A percentile compares a stretch with the other conserved stretches of the same genome.
phyloP scores from a whole-genome alignment of 164 flowering plant genomes.

The Vitis rotundifolia region DNA sequence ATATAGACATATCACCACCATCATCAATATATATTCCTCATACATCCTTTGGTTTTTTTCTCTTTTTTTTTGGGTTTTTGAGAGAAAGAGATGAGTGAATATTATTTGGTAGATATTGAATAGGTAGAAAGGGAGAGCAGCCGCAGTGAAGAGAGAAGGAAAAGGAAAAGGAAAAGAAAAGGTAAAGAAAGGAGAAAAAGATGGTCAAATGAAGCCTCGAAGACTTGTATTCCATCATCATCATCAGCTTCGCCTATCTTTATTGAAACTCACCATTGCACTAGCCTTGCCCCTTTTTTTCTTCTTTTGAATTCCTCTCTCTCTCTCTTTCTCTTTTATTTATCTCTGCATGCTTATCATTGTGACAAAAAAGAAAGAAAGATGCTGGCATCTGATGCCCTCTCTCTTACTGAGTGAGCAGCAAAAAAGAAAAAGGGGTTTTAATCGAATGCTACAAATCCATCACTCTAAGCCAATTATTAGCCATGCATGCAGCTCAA shows the following conservation, averaged over 20 bases:
- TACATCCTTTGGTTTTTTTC: too few species aligned
- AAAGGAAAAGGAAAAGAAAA: slow-evolving; percentile 9
- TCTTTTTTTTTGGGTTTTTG: too few species aligned
- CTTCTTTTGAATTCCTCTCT: background rate
- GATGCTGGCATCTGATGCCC: too few species aligned
- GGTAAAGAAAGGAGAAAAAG: slow-evolving; percentile 15
- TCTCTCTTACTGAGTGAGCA: too few species aligned
- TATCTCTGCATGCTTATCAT: too few species aligned
- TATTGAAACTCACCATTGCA: slow-evolving; percentile 41
- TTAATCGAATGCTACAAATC: too few species aligned
- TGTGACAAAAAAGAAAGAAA: too few species aligned
- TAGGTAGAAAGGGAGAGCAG: slow-evolving; percentile 14
- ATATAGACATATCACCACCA: background rate
- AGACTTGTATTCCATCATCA: slow-evolving; percentile 22
- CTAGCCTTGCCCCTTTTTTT: slow-evolving; percentile 1
- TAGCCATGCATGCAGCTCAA: too few species aligned
- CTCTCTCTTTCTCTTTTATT: background rate
- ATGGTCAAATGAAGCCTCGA: slow-evolving; percentile 45
- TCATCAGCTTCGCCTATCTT: slow-evolving; percentile 31
- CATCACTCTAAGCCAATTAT: too few species aligned
- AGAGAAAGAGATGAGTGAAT: slow-evolving; percentile 1
- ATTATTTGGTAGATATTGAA: slow-evolving; percentile 4
- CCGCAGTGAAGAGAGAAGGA: slow-evolving; percentile 27
- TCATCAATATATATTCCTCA: too few species aligned
- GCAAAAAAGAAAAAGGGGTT: too few species aligned